A percentile compares a stretch with the other conserved stretches of the same genome.
These are phyloP conservation scores for Hypoxylon sp. DNA, from an alignment of 2,329 filamentous ascomycete species.

Conservation along the genomic window DNA sequence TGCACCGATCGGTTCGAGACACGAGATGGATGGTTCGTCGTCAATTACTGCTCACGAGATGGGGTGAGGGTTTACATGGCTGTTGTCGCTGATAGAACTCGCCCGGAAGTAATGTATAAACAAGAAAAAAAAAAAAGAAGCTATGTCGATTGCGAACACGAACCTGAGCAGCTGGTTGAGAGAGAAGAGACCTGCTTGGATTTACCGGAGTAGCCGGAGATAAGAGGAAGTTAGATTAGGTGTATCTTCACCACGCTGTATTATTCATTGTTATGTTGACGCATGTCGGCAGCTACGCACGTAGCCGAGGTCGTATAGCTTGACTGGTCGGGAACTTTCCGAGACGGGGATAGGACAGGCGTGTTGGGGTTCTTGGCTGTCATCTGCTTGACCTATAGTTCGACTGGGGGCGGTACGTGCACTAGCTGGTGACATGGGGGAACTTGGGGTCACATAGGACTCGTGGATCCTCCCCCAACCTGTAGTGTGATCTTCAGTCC, in stretches of 20 bases:
- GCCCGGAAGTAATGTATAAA: constrained; percentile 27
- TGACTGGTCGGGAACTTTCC: constrained; percentile 27
- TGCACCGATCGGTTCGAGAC: constrained; percentile 9
- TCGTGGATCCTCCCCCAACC: constrained; percentile 27
- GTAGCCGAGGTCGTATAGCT: constrained; percentile 28
- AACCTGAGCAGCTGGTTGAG: constrained; percentile 7
- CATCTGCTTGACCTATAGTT: constrained; percentile 17
- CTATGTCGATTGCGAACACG: neutral
- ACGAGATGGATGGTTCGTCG: constrained; percentile 24
- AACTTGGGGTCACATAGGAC: neutral
- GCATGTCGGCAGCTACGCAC: constrained; percentile 13
- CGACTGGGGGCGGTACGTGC: constrained; percentile 30
- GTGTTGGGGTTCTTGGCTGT: constrained; percentile 7
- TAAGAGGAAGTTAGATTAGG: neutral
- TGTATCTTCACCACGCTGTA: constrained; percentile 2
- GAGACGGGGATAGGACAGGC: constrained; percentile 13
- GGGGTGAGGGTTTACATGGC: neutral
- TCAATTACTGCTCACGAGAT: constrained; percentile 9
- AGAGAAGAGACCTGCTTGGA: neutral
- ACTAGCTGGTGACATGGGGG: neutral
- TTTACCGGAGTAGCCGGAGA: constrained; percentile 13
- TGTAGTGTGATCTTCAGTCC: constrained; percentile 29
- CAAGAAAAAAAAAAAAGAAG: constrained; percentile 6
- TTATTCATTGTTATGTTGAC: constrained; percentile 13
- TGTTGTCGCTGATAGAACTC: neutral